phyloP scores from a whole-genome alignment of 129 eudicot species.

The Oenanthe sinensis region DNA sequence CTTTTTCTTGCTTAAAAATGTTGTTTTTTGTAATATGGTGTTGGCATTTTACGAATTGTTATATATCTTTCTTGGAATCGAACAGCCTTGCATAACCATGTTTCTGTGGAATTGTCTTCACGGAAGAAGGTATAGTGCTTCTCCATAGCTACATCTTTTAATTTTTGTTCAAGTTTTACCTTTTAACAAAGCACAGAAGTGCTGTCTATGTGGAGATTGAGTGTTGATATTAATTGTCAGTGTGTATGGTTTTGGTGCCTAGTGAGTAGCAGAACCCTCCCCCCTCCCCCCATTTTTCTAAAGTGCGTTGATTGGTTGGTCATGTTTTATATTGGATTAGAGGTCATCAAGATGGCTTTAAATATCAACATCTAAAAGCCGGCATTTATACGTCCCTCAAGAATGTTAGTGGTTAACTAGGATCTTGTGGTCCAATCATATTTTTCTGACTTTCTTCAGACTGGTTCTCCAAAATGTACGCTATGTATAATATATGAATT shows the following conservation, averaged over 20 bases:
- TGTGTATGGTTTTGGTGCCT: not conserved
- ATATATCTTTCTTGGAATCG: not conserved
- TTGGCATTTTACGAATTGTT: not conserved
- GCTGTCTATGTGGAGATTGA: not conserved
- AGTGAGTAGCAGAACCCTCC: not conserved
- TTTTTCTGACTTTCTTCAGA: not conserved
- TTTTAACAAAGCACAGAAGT: not conserved
- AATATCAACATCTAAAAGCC: too few relatives aligned
- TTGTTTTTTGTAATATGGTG: not conserved
- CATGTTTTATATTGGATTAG: too few relatives aligned
- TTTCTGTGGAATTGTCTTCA: slow-evolving; percentile 9
- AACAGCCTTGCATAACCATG: slow-evolving; percentile 11
- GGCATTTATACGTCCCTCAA: not conserved
- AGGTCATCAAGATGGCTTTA: not conserved
- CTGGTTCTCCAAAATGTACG: not conserved
- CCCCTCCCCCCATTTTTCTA: not conserved
- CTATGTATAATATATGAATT: too few relatives aligned
- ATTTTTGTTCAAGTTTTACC: not conserved
- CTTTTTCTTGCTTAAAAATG: not conserved
- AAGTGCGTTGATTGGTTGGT: not conserved
- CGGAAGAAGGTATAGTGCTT: slow-evolving; percentile 23
- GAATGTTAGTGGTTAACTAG: not conserved
- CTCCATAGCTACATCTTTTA: too few relatives aligned
- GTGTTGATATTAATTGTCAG: not conserved
- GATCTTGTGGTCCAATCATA: not conserved